Percentiles rank a stretch among this genome's conserved stretches.
Evolutionary conservation across 257 asterid genomes (phyloP).

Genomic region (Solanum chilense): DNA sequence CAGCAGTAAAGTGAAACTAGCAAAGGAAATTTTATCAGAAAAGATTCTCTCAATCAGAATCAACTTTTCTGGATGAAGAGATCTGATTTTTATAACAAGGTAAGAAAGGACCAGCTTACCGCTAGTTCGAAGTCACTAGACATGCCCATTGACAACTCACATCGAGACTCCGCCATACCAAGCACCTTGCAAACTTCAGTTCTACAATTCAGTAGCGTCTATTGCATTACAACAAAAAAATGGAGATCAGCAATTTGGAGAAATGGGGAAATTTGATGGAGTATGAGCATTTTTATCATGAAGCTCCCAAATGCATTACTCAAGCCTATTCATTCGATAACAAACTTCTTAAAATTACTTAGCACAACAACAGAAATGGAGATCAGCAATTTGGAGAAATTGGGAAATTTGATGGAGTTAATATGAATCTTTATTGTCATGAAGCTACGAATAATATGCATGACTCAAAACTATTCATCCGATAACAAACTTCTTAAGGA

Average conservation of each 20-base stretch:
- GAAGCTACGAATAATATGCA: neutral
- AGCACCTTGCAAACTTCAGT: constrained; percentile 64
- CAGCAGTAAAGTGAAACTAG: neutral
- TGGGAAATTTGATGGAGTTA: neutral
- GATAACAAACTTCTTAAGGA: neutral
- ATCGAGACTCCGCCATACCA: constrained; percentile 45
- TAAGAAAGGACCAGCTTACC: constrained; percentile 16
- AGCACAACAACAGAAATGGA: neutral
- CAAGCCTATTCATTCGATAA: neutral
- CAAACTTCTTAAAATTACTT: neutral
- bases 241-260: neutral
- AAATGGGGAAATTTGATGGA: neutral
- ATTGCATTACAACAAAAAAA: constrained; percentile 4
- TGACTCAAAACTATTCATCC: neutral
- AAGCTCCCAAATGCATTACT: neutral
- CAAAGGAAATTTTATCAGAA: neutral
- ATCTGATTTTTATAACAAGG: neutral
- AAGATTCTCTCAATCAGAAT: neutral
- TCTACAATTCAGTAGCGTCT: constrained; percentile 67
- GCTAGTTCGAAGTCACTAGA: constrained; percentile 88
- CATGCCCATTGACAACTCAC: constrained; percentile 95
- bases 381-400: neutral
- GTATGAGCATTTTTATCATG: neutral
- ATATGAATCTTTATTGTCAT: neutral
- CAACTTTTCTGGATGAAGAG: neutral